phyloP scores from a whole-genome alignment of 2,329 filamentous ascomycete species.

The Aspergillus arachidicola region DNA sequence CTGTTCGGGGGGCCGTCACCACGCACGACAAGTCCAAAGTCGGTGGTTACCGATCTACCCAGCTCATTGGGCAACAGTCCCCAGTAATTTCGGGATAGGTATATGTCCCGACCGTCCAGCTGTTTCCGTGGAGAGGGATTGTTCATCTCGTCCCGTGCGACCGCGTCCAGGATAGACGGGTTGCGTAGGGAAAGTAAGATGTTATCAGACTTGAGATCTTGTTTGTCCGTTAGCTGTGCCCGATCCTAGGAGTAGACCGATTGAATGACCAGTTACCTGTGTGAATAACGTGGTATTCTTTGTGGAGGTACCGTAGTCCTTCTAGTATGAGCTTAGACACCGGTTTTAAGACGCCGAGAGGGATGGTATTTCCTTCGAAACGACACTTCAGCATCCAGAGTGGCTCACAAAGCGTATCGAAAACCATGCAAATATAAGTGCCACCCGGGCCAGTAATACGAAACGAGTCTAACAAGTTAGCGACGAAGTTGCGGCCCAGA shows the following conservation, averaged over 20 bases:
- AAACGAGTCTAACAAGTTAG: conserved; percentile 39
- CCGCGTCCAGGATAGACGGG: conserved; percentile 26
- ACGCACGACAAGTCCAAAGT: conserved; percentile 32
- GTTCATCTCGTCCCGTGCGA: conserved; percentile 28
- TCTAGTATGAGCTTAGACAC: conserved; percentile 38
- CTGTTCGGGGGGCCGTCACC: conserved; percentile 34
- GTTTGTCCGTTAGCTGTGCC: conserved; percentile 13
- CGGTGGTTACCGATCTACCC: conserved; percentile 28
- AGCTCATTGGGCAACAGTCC: conserved; percentile 20
- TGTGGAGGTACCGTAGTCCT: conserved; percentile 45
- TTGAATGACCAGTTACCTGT: conserved; percentile 30
- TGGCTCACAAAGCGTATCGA: conserved; percentile 37
- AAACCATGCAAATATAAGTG: conserved; percentile 40
- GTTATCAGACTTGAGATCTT: conserved; percentile 46
- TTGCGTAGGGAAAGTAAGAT: conserved; percentile 36
- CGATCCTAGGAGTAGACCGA: neutral
- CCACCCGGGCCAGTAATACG: conserved; percentile 28
- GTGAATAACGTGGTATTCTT: conserved; percentile 43
- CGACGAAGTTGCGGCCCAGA: conserved; percentile 34
- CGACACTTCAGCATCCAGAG: conserved; percentile 35
- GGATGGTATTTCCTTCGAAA: conserved; percentile 29
- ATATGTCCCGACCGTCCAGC: conserved; percentile 31
- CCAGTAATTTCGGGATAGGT: conserved; percentile 32
- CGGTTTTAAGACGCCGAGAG: conserved; percentile 31
- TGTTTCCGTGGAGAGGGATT: conserved; percentile 30